Evolutionary conservation across 176 grass and related monocot genomes (phyloP).

Genomic region (Oryza punctata): DNA sequence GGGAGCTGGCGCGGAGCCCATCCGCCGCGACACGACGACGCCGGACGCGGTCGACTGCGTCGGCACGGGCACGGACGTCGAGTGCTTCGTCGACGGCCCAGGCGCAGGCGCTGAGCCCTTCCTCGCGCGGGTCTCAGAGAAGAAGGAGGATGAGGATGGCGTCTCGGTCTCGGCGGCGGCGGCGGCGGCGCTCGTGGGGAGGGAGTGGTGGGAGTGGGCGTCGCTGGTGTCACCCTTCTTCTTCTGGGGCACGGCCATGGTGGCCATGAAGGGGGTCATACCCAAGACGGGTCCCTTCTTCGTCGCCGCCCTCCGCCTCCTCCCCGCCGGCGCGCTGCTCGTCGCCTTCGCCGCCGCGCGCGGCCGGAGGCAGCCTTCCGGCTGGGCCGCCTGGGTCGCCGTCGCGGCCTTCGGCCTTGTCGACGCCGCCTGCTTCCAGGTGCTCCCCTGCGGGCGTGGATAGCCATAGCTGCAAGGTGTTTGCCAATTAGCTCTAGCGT

Average conservation of each 20-base stretch:
- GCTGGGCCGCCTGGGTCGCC: slow-evolving; percentile 68
- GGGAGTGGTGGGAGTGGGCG: slow-evolving; percentile 61
- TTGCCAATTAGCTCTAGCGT: neutral
- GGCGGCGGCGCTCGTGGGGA: neutral
- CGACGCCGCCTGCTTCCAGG: slow-evolving; percentile 94
- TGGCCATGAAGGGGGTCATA: slow-evolving; percentile 99
- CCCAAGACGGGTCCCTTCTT: slow-evolving; percentile 93
- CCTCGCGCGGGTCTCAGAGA: neutral
- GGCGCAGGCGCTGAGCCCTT: slow-evolving; percentile 13
- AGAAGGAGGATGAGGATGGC: neutral
- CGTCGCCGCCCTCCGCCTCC: slow-evolving; percentile 69
- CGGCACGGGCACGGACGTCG: slow-evolving; percentile 57
- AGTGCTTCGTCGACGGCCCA: slow-evolving; percentile 47
- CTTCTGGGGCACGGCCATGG: slow-evolving; percentile 99
- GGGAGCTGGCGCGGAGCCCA: too few species aligned
- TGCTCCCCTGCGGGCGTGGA: slow-evolving; percentile 3
- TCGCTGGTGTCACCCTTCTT: slow-evolving; percentile 92
- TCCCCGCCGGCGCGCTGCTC: slow-evolving; percentile 72
- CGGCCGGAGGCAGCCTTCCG: slow-evolving; percentile 77
- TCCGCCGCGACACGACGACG: neutral
- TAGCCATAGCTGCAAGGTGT: neutral
- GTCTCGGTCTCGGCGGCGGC: slow-evolving; percentile 22
- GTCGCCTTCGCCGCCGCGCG: slow-evolving; percentile 69
- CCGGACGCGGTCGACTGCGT: slow-evolving; percentile 55
- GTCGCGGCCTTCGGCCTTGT: slow-evolving; percentile 65